Evolutionary conservation across 1,139 yeast genomes (phyloP).

Genomic region (Lodderomyces metapsilosis): DNA sequence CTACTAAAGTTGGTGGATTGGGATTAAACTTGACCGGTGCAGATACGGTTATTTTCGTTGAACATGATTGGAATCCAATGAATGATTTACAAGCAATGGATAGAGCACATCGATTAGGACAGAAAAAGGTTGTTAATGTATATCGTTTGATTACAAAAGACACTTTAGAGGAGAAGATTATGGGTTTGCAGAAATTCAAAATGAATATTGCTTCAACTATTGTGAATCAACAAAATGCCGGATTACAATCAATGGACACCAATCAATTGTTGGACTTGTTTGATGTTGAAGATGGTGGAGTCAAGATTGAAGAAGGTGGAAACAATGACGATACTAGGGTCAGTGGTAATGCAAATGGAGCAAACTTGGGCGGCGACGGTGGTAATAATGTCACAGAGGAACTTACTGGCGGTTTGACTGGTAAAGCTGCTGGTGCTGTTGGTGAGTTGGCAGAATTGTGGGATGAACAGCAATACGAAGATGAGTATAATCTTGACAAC

Average conservation of each 20-base stretch:
- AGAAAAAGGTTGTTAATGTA: slow-evolving; percentile 94
- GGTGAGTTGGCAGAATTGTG: slow-evolving; percentile 92
- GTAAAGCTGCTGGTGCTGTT: slow-evolving; percentile 68
- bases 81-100: slow-evolving; percentile 99
- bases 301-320: slow-evolving; percentile 25
- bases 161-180: slow-evolving; percentile 93
- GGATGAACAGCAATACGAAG: slow-evolving; percentile 96
- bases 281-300: slow-evolving; percentile 61
- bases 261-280: slow-evolving; percentile 90
- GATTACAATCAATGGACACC: slow-evolving; percentile 94
- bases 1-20: slow-evolving; percentile 97
- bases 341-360: slow-evolving; percentile 23
- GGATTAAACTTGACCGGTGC: slow-evolving; percentile 98
- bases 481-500: slow-evolving; percentile 90
- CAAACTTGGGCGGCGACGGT: slow-evolving; percentile 20
- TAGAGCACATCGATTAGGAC: slow-evolving; percentile 97
- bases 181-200: slow-evolving; percentile 97
- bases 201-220: slow-evolving; percentile 96
- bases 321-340: slow-evolving; percentile 15
- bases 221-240: slow-evolving; percentile 94
- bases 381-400: slow-evolving; percentile 42
- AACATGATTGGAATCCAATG: slow-evolving; percentile 99
- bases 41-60: slow-evolving; percentile 96
- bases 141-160: slow-evolving; percentile 88
- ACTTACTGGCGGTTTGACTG: slow-evolving; percentile 60